Evolutionary conservation across 2,329 filamentous ascomycete genomes (phyloP).

Genomic region (Pseudocercospora eumusae): DNA sequence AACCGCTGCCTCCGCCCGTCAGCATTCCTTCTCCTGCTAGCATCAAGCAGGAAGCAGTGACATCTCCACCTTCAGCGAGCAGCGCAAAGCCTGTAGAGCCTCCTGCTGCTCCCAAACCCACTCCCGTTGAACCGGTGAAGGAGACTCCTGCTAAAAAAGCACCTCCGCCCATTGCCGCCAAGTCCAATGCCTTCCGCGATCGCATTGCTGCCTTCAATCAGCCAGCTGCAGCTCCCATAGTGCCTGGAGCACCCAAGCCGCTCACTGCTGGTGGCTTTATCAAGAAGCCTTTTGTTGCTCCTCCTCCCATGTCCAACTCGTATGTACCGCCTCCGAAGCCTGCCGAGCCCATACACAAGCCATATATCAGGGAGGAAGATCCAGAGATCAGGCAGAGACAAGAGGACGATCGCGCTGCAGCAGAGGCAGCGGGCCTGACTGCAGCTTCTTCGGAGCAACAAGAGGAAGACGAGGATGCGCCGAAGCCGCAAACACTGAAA

Average conservation of each 20-base stretch:
- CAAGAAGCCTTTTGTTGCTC: conserved; percentile 95
- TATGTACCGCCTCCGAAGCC: conserved; percentile 79
- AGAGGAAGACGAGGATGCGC: conserved; percentile 70
- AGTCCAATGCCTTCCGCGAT: conserved; percentile 87
- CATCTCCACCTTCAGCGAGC: conserved; percentile 32
- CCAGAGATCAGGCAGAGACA: conserved; percentile 64
- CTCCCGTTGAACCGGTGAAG: conserved; percentile 41
- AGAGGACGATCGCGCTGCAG: conserved; percentile 65
- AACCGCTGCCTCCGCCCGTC: conserved; percentile 43
- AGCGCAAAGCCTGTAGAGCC: conserved; percentile 28
- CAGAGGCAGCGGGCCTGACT: conserved; percentile 66
- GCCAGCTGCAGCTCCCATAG: conserved; percentile 78
- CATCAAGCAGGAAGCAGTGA: conserved; percentile 29
- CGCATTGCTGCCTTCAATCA: conserved; percentile 98
- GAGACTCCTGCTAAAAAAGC: conserved; percentile 53
- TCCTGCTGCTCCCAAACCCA: conserved; percentile 41
- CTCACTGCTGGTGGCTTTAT: conserved; percentile 66
- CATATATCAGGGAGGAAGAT: conserved; percentile 87
- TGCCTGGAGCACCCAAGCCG: conserved; percentile 64
- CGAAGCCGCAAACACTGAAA: conserved; percentile 90
- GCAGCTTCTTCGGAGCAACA: conserved; percentile 45
- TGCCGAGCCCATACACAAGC: conserved; percentile 62
- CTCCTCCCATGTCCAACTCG: conserved; percentile 87
- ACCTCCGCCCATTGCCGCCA: conserved; percentile 64
- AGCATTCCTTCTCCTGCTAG: conserved; percentile 33